Base-by-base conservation (phyloP, 495 filamentous ascomycete genomes). In the Neurospora sp. region DNA sequence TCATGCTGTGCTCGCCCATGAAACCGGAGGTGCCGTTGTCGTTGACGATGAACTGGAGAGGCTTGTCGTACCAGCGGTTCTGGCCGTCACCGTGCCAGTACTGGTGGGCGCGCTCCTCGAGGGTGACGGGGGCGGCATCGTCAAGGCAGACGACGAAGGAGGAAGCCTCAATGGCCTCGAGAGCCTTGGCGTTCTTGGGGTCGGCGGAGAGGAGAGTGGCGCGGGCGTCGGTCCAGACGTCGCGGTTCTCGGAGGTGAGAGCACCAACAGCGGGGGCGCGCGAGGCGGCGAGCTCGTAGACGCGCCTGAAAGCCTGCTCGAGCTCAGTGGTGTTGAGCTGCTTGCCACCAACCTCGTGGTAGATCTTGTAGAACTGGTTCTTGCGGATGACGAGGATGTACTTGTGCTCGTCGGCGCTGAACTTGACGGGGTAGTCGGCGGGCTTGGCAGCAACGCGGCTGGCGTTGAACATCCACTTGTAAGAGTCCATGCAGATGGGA, bases 1-100 rank as follows among this genome's bases (percentile, higher is more conserved):
- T 99, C 96, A 99, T 98, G 83, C 91, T 94, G 86, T 99, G 96
- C 86, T 99, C 96, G 79, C 96, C 96, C 85, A 92, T 93, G 87
- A 99, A 99, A 74, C 96, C 96, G 34, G 96, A 92, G 19, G 96
- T 96, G 76, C 94, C 96, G 83, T 99, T 99, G 78, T 98, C 94
- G 83, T 97, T 98, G 83, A 99, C 80, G 79, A 99, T 95, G 83
- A 99, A 98, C 85, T 99, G 94, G 71, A 97, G 85, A 28, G 96
- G 96, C 86, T 98, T 98, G 87, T 99, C 96, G 80, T 92, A 98
- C 93, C 94, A 99, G 71, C 96, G 91, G 87, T 98, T 99, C 77
- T 87, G 83, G 73, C 96, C 96, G 77, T 98, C 94, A 62, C 96
- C 96, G 83, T 98, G 94, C 96, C 96, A 99, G 89, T 97, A 99